Evolutionary conservation across 257 asterid genomes (phyloP), one percentile per base, ranked within the genome.

Genomic region (Ligustrum vulgare): DNA sequence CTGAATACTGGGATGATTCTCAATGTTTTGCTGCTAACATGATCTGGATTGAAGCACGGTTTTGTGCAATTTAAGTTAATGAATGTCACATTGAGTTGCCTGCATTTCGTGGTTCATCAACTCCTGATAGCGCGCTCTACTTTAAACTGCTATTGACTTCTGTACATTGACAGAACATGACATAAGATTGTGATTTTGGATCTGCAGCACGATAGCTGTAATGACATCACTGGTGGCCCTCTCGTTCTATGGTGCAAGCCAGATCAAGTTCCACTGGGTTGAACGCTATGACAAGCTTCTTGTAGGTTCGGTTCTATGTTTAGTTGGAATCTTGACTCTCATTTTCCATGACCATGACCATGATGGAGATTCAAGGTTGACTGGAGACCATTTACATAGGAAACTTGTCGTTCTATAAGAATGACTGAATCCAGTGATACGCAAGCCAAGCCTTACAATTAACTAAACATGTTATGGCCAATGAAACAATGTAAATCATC

Each of bases 151-250:
- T 15, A 15, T 45, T 45, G 4, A 3, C 1, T 41, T 41, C 49
- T 41, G 16, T 41, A 41, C 49, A 39, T 39, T 1, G 15, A 39
- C 47, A 39, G 15, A 39, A 39, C 47, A 41, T 2, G 49, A 41
- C 13, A 41, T 41, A 41, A 41, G 16, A 41, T 11, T 41, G 16
- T 41, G 49, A 41, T 41, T 39, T 41, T 41, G 49, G 49, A 41
- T 41, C 16, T 84, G 87, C 96, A 93, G 99, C 90, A 95, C 98
- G 31, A 89, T 95, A 74, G 86, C 91, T 58, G 99, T 93, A 36
- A 95, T 95, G 99, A 95, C 96, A 11, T 95, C 99, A 1, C 86
- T 95, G 49, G 98, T 95, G 82, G 99, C 99, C 2, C 96, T 93
- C 76, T 95, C 98, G 22, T 93, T 90, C 86, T 95, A 95, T 51